Evolutionary conservation across 148 eudicot genomes (phyloP).

Genomic region (Chenopodium berlandieri): DNA sequence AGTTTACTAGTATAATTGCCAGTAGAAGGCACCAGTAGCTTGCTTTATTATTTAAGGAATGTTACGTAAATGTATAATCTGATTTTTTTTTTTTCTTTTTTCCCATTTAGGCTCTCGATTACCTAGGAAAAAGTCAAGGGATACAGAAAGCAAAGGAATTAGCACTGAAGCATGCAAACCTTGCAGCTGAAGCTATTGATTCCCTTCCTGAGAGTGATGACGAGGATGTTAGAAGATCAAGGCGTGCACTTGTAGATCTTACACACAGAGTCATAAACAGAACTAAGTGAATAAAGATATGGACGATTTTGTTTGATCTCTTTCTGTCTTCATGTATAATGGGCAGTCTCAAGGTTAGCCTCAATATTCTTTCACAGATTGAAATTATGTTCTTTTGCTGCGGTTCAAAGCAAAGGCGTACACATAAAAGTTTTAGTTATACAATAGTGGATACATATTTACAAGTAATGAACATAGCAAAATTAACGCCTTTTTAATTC

Average conservation of each 20-base stretch:
- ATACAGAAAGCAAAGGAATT: constrained; percentile 76
- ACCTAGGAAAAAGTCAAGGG: constrained; percentile 77
- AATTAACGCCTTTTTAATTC: not conserved
- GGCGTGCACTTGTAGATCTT: constrained; percentile 83
- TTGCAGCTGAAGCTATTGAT: constrained; percentile 74
- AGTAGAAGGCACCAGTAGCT: not conserved
- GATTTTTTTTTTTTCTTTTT: not conserved
- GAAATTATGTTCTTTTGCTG: not conserved
- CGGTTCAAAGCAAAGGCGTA: not conserved
- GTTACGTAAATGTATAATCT: not conserved
- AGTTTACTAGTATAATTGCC: not conserved
- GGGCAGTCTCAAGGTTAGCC: constrained; percentile 5
- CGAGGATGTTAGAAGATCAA: constrained; percentile 69
- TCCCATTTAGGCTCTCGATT: constrained; percentile 64
- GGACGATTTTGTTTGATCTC: not conserved
- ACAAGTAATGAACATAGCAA: not conserved
- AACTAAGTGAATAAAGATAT: constrained; percentile 50
- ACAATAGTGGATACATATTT: not conserved
- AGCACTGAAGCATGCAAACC: constrained; percentile 74
- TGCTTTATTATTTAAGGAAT: not conserved
- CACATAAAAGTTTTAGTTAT: not conserved
- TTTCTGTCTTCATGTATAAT: constrained; percentile 7
- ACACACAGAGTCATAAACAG: constrained; percentile 81
- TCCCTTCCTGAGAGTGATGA: constrained; percentile 71
- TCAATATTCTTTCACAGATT: constrained; percentile 17